Base-by-base conservation (phyloP, 495 filamentous ascomycete genomes). In the Neurospora sp. region DNA sequence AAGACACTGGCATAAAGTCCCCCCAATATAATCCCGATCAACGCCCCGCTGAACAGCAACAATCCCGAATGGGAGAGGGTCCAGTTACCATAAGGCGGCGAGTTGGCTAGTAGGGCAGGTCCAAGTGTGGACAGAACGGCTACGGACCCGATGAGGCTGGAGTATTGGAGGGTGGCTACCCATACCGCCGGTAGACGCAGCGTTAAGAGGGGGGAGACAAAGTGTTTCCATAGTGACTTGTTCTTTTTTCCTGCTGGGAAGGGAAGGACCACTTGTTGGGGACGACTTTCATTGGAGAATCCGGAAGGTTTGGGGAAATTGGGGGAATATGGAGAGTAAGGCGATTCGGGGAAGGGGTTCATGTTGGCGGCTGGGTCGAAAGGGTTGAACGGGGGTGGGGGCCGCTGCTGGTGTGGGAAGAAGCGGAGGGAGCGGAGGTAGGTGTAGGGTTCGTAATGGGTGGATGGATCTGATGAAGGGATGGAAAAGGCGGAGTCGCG, bases 91-190 rank as follows among this genome's bases (percentile, higher is more conserved):
- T 82, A 82, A 0, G 80, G 80, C 0, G 74, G 73, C 2, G 40
- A 16, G 16, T n/a, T n/a, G n/a, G 37, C 44, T 1, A 82, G 76
- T 8, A 81, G 11, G 31, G 77, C 71, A 0, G 80, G 79, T 0
- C 80, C 80, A 1, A 80, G 71, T 1, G 76, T 77, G 10, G 80
- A 81, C 0, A 82, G 78, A 18, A 78, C 78, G 0, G 76, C 77
- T 1, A 74, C 72, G 11, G 48, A 72, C 4, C 78, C 80, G 2
- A 82, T 77, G 0, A 82, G 74, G 0, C 76, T 74, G 31, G 76
- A 78, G 71, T 79, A 82, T 38, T 82, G 80, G 4, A 78, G 35
- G 71, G 77, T 79, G 18, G 77, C 76, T 4, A 82, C 48, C 79
- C 79, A 80, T 2, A 75, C 74, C 0, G 72, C 71, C 0, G 78